phyloP scores from a whole-genome alignment of 2,329 filamentous ascomycete genomes.

The Colletotrichum sp. region DNA sequence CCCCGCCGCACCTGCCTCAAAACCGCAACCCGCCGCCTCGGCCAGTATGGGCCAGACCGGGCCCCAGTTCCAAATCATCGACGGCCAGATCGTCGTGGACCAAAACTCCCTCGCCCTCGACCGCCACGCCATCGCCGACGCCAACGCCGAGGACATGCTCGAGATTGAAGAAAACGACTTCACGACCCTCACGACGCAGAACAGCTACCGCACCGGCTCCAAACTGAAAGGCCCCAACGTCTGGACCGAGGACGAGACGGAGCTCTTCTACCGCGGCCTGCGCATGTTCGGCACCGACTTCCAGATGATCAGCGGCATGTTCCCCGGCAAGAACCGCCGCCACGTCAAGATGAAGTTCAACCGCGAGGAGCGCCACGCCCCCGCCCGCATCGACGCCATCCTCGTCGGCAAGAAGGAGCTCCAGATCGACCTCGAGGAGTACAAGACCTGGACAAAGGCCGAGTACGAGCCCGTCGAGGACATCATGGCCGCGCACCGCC shows the following conservation, averaged over 20 bases:
- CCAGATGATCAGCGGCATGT: conserved; percentile 78
- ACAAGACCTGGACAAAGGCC: conserved; percentile 53
- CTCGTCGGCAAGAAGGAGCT: conserved; percentile 65
- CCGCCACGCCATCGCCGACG: conserved; percentile 66
- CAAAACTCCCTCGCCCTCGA: conserved; percentile 72
- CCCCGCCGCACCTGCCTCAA: conserved; percentile 27
- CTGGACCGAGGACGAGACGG: conserved; percentile 76
- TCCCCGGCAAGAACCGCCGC: conserved; percentile 72
- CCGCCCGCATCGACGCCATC: conserved; percentile 66
- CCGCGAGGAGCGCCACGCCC: conserved; percentile 74
- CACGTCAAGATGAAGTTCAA: conserved; percentile 85
- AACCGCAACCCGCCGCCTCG: conserved; percentile 22
- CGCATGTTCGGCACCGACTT: conserved; percentile 85
- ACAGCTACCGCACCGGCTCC: conserved; percentile 66
- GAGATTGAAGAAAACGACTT: conserved; percentile 81
- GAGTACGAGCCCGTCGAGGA: conserved; percentile 61
- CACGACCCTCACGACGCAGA: conserved; percentile 71
- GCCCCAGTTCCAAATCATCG: conserved; percentile 66
- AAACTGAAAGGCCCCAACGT: conserved; percentile 68
- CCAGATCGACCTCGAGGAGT: conserved; percentile 65
- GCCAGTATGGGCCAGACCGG: conserved; percentile 35
- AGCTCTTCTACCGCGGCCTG: conserved; percentile 77
- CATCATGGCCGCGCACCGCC: conserved; percentile 61
- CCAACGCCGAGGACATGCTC: conserved; percentile 58
- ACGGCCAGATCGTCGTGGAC: conserved; percentile 76